Conservation (phyloP, 768 basidiomycete species). For the Boletus reticuloceps region DNA sequence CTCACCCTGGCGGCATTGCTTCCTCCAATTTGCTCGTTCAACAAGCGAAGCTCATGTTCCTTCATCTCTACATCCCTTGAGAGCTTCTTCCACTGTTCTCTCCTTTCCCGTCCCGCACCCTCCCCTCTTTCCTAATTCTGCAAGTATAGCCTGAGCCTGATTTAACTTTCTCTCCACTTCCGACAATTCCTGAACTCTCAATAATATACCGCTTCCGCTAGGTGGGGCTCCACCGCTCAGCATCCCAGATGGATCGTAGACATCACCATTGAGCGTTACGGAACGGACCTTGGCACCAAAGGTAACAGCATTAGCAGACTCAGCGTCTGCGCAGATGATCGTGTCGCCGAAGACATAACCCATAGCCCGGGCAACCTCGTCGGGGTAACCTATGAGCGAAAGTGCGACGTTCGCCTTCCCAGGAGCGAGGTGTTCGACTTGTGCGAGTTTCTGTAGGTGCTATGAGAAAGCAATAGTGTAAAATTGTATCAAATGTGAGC, state of each 20-base stretch:
- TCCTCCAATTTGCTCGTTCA: conserved; percentile 81
- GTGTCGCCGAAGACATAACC: conserved; percentile 92
- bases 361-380: conserved; percentile 86
- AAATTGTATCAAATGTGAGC: background rate
- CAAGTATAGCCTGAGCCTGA: conserved; percentile 47
- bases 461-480: background rate
- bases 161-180: conserved; percentile 60
- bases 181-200: conserved; percentile 82
- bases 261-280: conserved; percentile 91
- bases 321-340: conserved; percentile 86
- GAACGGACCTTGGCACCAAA: conserved; percentile 73
- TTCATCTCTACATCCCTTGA: conserved; percentile 81
- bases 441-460: conserved; percentile 65
- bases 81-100: conserved; percentile 60
- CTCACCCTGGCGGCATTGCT: conserved; percentile 88
- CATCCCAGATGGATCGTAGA: conserved; percentile 95
- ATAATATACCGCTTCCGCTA: conserved; percentile 64
- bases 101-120: conserved; percentile 43
- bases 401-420: conserved; percentile 84
- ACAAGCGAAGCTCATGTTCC: conserved; percentile 77
- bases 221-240: conserved; percentile 90
- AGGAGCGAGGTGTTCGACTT: conserved; percentile 67
- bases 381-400: conserved; percentile 80
- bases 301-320: conserved; percentile 83
- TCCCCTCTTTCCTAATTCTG: conserved; percentile 56